These are phyloP conservation scores for Camellia sinensis DNA, from an alignment of 148 eudicot genomes.

Conservation along the genomic window DNA sequence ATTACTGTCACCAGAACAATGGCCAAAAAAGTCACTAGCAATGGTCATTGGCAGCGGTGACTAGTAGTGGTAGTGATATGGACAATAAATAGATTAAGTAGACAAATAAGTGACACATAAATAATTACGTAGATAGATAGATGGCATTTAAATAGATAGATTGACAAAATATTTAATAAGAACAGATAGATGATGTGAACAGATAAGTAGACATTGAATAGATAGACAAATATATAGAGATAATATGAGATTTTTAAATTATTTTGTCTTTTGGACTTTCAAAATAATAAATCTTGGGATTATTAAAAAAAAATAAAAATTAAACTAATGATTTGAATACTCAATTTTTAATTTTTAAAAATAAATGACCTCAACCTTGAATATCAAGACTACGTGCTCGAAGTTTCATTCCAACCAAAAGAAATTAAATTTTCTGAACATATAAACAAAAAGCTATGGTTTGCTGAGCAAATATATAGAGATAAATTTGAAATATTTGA, in stretches of 20 bases:
- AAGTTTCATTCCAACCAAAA: not conserved
- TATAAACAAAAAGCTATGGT: not conserved
- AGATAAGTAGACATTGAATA: not conserved
- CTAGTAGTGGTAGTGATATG: not conserved
- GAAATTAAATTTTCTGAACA: not conserved
- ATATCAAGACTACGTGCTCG: not conserved
- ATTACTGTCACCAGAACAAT: not conserved
- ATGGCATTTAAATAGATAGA: not conserved
- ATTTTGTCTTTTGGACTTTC: not conserved
- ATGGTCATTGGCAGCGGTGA: not conserved
- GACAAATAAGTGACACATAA: too few relatives aligned
- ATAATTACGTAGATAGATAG: too few relatives aligned
- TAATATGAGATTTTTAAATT: not conserved
- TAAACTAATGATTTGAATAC: not conserved
- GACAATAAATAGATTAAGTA: too few relatives aligned
- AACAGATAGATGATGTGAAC: not conserved
- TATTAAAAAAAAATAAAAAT: not conserved
- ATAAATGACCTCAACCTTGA: not conserved
- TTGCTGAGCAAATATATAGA: not conserved
- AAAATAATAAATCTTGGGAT: not conserved
- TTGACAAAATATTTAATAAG: not conserved
- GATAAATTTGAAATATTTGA: not conserved
- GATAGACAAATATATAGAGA: not conserved
- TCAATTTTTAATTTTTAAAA: not conserved
- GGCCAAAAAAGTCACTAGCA: not conserved